Conservation (phyloP, 78 protist species). For the Isochrysis galbana region DNA sequence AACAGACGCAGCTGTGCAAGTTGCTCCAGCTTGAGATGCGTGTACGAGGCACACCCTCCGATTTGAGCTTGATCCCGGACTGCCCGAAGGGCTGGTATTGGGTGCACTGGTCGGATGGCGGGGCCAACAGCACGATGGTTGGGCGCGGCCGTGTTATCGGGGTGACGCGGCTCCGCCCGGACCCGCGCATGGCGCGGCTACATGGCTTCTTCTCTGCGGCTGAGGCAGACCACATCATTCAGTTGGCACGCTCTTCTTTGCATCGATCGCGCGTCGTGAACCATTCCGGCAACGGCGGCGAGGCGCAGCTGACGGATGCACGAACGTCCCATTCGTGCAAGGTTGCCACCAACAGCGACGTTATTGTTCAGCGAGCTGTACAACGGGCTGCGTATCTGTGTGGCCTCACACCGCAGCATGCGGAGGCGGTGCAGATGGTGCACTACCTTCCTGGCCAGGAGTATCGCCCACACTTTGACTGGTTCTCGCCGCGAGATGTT, state of each 20-base stretch:
- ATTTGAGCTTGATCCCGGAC: neutral
- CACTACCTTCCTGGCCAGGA: neutral
- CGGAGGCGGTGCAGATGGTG: slow-evolving; percentile 2
- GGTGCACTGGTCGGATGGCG: neutral
- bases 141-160: neutral
- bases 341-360: neutral
- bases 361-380: neutral
- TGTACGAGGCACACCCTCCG: neutral
- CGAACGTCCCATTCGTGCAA: neutral
- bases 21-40: neutral
- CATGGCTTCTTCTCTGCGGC: neutral
- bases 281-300: neutral
- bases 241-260: neutral
- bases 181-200: neutral
- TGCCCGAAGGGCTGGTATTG: neutral
- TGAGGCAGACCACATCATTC: neutral
- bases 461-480: slow-evolving; percentile 2
- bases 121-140: neutral
- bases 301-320: neutral
- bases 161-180: neutral
- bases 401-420: neutral
- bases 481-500: neutral
- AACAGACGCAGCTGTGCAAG: neutral
- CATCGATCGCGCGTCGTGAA: slow-evolving; percentile 6
- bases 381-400: neutral